These are phyloP conservation scores for Phellopilus nigrolimitatus DNA, from an alignment of 1,284 basidiomycete genomes.

Conservation along the genomic window DNA sequence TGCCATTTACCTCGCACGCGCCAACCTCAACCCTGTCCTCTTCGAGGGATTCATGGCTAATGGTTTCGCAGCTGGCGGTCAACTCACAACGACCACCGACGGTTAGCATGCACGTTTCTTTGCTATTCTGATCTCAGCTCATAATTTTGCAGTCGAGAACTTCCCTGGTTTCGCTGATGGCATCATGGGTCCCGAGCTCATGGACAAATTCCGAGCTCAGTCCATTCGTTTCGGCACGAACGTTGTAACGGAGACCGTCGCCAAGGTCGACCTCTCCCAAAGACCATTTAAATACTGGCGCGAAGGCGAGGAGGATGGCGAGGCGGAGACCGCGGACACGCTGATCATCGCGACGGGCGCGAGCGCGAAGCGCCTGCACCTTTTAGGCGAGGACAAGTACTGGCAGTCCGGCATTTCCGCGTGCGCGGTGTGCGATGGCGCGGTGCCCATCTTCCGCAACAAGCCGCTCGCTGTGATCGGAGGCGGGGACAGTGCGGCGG, in stretches of 20 bases:
- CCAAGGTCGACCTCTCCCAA: slow-evolving; percentile 89
- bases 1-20: slow-evolving; percentile 95
- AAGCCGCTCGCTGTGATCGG: slow-evolving; percentile 97
- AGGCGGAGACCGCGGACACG: slow-evolving; percentile 86
- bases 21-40: slow-evolving; percentile 88
- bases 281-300: slow-evolving; percentile 98
- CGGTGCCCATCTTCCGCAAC: slow-evolving; percentile 97
- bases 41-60: slow-evolving; percentile 99
- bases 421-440: slow-evolving; percentile 98
- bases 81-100: slow-evolving; percentile 97
- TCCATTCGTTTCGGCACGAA: slow-evolving; percentile 89
- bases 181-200: slow-evolving; percentile 93
- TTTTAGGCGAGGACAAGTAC: slow-evolving; percentile 92
- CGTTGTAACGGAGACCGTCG: slow-evolving; percentile 96
- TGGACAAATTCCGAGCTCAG: slow-evolving; percentile 97
- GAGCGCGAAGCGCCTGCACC: slow-evolving; percentile 85
- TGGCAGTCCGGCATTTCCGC: slow-evolving; percentile 99
- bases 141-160: slow-evolving; percentile 73
- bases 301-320: slow-evolving; percentile 79
- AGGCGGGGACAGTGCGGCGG: slow-evolving; percentile 97
- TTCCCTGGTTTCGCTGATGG: slow-evolving; percentile 98
- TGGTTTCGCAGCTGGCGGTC: slow-evolving; percentile 95
- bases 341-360: slow-evolving; percentile 97
- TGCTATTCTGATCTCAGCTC: neutral
- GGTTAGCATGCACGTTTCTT: slow-evolving; percentile 36